phyloP scores from a whole-genome alignment of 2,329 filamentous ascomycete species.

The Blastomyces parvus region DNA sequence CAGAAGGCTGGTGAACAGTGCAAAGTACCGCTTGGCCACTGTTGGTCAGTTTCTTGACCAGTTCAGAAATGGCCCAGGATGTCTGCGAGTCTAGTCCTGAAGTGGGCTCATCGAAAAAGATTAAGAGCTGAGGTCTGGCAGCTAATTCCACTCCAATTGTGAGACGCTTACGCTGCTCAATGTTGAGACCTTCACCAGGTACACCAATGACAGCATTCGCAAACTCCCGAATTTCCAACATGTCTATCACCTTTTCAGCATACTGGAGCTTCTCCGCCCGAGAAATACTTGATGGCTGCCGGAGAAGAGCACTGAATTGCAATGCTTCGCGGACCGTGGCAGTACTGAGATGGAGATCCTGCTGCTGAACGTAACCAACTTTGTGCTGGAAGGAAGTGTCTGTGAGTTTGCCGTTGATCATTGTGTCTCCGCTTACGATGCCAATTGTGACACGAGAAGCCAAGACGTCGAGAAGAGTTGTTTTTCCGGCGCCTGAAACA shows the following conservation, averaged over 20 bases:
- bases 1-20: constrained; percentile 90
- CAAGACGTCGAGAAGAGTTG: constrained; percentile 74
- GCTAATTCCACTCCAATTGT: constrained; percentile 92
- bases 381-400: constrained; percentile 72
- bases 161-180: constrained; percentile 60
- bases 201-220: constrained; percentile 88
- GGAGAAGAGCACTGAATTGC: constrained; percentile 72
- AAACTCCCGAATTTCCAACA: constrained; percentile 82
- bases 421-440: constrained; percentile 78
- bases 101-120: constrained; percentile 90
- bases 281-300: constrained; percentile 65
- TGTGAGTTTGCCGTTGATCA: constrained; percentile 62
- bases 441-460: constrained; percentile 80
- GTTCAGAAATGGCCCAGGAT: constrained; percentile 61
- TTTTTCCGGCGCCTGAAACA: constrained; percentile 86
- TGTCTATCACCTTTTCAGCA: constrained; percentile 79
- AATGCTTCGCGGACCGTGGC: constrained; percentile 81
- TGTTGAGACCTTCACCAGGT: constrained; percentile 61
- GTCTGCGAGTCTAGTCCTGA: constrained; percentile 89
- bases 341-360: constrained; percentile 76
- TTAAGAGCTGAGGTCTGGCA: constrained; percentile 74
- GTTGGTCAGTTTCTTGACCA: constrained; percentile 81
- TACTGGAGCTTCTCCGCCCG: constrained; percentile 72
- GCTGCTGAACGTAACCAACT: constrained; percentile 71
- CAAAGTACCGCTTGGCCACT: constrained; percentile 84